Evolutionary conservation across 1,284 basidiomycete species (phyloP).

Genomic region (Chalciporus sp.): DNA sequence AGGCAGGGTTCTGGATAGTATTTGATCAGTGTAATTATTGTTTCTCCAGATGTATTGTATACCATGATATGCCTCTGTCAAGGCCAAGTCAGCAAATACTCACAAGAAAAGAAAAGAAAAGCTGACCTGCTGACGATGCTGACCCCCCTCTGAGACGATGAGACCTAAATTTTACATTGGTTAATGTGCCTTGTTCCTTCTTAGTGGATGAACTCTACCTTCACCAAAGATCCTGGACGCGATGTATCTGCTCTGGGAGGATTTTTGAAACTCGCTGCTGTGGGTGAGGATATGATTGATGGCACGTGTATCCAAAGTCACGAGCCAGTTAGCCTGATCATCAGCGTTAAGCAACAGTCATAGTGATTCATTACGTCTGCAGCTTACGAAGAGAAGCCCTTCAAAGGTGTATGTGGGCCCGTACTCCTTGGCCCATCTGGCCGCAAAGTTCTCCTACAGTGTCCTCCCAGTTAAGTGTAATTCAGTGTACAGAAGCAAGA

Average conservation of each 20-base stretch:
- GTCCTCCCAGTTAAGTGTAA: too few species aligned
- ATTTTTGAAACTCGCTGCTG: constrained; percentile 38
- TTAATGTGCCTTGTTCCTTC: too few species aligned
- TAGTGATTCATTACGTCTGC: constrained; percentile 35
- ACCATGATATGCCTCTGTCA: constrained; percentile 28
- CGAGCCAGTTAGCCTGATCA: constrained; percentile 23
- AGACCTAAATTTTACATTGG: constrained; percentile 6
- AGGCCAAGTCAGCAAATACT: not conserved
- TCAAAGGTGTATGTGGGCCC: constrained; percentile 52
- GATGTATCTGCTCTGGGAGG: constrained; percentile 21
- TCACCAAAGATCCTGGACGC: constrained; percentile 32
- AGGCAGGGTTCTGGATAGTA: constrained; percentile 53
- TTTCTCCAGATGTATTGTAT: not conserved
- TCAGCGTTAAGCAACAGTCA: not conserved
- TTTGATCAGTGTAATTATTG: not conserved
- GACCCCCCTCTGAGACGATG: constrained; percentile 19
- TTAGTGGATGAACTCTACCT: constrained; percentile 18
- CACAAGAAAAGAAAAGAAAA: not conserved
- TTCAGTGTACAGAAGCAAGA: too few species aligned
- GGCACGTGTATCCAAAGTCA: constrained; percentile 38
- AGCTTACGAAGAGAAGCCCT: constrained; percentile 37
- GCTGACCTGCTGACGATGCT: constrained; percentile 29
- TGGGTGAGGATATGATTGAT: constrained; percentile 41
- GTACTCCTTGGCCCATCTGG: constrained; percentile 52
- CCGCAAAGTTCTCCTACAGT: too few species aligned